These are phyloP conservation scores for Coprinellus aureogranulatus DNA, from an alignment of 768 basidiomycete genomes.

Conservation along the genomic window DNA sequence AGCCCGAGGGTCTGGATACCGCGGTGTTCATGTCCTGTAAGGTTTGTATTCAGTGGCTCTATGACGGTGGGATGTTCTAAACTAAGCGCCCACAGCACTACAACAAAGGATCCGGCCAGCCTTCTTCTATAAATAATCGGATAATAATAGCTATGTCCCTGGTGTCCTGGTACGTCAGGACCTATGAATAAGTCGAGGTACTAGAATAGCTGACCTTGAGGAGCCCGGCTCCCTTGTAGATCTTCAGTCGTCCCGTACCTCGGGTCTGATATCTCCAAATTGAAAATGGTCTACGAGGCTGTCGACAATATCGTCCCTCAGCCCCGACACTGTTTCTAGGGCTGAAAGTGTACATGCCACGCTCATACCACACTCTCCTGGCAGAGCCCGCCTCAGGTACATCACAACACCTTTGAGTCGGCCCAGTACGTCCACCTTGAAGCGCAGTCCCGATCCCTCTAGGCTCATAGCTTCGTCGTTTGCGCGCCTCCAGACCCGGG, in stretches of 20 bases:
- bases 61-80: too few relatives aligned
- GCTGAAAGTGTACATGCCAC: slow-evolving; percentile 44
- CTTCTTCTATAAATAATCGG: too few relatives aligned
- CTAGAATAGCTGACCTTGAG: too few relatives aligned
- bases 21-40: too few relatives aligned
- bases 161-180: too few relatives aligned
- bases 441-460: neutral
- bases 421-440: slow-evolving; percentile 56
- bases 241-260: neutral
- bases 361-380: slow-evolving; percentile 32
- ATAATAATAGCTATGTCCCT: too few relatives aligned
- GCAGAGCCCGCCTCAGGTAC: slow-evolving; percentile 33
- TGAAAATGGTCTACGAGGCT: slow-evolving; percentile 38
- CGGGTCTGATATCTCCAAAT: neutral
- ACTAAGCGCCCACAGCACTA: too few relatives aligned
- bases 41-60: too few relatives aligned
- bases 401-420: slow-evolving; percentile 47
- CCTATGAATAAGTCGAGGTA: too few relatives aligned
- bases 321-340: slow-evolving; percentile 38
- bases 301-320: slow-evolving; percentile 41
- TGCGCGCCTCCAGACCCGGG: slow-evolving; percentile 51
- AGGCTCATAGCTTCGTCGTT: slow-evolving; percentile 30
- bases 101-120: too few relatives aligned
- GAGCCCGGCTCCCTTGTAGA: neutral
- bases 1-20: too few relatives aligned